A percentile compares a stretch with the other conserved stretches of the same genome.
These are phyloP conservation scores for Malassezia sympodialis DNA, from an alignment of 1,284 basidiomycete genomes.

Conservation along the genomic window DNA sequence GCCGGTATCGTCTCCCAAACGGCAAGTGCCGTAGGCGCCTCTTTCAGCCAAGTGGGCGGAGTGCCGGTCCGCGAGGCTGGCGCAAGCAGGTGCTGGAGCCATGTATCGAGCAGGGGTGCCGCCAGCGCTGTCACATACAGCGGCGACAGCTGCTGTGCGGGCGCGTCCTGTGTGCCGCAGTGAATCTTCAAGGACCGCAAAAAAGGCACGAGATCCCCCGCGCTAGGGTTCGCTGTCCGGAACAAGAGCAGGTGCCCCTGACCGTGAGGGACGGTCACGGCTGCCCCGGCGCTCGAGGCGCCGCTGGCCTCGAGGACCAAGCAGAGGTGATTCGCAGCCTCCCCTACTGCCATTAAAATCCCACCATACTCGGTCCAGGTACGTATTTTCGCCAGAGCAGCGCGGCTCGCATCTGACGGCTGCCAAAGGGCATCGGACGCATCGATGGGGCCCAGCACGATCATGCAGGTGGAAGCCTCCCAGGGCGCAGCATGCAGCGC, in stretches of 20 bases:
- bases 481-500: slow-evolving; percentile 6
- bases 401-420: background rate
- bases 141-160: background rate
- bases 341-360: background rate
- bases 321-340: background rate
- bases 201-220: background rate
- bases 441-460: slow-evolving; percentile 3
- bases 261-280: background rate
- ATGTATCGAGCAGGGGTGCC: background rate
- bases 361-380: background rate
- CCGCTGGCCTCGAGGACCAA: background rate
- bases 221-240: background rate
- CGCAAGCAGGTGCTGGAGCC: background rate
- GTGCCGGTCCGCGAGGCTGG: background rate
- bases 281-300: background rate
- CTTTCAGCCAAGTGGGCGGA: background rate
- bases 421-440: background rate
- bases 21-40: background rate
- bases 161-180: background rate
- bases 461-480: background rate
- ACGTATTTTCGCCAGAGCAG: background rate
- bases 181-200: background rate
- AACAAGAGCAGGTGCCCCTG: background rate
- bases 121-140: background rate
- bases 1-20: background rate